Base-by-base conservation (phyloP, 345 rosid species). In the Xanthoceras sorbifolium region DNA sequence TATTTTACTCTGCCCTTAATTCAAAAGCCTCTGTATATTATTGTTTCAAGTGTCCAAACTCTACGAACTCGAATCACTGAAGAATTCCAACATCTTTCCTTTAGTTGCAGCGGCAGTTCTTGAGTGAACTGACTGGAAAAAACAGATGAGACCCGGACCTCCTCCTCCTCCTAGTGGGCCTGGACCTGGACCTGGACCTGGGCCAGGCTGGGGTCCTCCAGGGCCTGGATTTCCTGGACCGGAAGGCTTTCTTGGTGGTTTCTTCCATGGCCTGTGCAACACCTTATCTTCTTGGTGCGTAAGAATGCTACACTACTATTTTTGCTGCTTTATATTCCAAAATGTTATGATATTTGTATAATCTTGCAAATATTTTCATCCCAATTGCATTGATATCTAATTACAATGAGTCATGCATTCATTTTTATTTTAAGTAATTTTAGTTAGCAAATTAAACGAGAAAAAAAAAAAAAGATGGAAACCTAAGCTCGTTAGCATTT, bases 181-280 rank as follows among this genome's bases (percentile, higher is more conserved):
- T 14, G 79, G 75, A 12, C 80, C 77, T 67, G 71, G 63, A 9
- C 79, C 83, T 14, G 79, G 75, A 12, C 80, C 77, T 5, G 72
- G 77, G 11, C 76, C 73, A 4, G 79, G 78, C 28, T 32, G 42
- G 9, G 69, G 73, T 15, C 52, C 61, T 34, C 71, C 82, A 10
- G 73, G 57, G 5, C 80, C 80, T n/a, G 74, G 50, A 25, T 64
- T 62, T 22, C 69, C 78, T 2, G 36, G 75, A 14, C 76, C 78
- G 7, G n/a, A 4, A 0, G 74, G 77, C 42, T 71, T 52, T 4
- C 42, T 44, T 14, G 77, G 72, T 7, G 79, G 81, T 50, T 74
- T 70, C 77, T 76, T 79, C 22, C 66, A 32, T 44, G 77, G 84
- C 78, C 44, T 84, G 71, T 84, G 79, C 64, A 64, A 44, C 76